These are phyloP conservation scores for Mortierella sp. DNA, from an alignment of 371 early-diverging fungal genomes.

Conservation along the genomic window DNA sequence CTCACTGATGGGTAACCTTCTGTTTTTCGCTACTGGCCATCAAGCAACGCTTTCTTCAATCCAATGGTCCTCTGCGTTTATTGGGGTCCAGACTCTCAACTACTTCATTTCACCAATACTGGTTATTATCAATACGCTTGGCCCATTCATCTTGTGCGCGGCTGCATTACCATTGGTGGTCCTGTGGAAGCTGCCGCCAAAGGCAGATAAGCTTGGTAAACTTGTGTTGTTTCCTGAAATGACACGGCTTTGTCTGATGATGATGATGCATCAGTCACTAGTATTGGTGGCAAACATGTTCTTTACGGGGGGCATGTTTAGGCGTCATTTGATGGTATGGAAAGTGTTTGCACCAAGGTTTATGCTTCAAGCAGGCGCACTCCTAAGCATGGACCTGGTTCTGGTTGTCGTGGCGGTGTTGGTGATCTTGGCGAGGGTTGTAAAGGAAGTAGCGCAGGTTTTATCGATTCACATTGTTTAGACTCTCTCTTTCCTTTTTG, in stretches of 20 bases:
- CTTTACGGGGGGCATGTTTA: conserved; percentile 71
- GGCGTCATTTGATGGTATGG: conserved; percentile 96
- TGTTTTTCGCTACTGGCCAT: conserved; percentile 93
- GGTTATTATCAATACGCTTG: conserved; percentile 84
- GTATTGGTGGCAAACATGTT: conserved; percentile 68
- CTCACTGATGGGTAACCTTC: conserved; percentile 70
- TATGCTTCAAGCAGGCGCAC: conserved; percentile 71
- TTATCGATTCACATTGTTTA: conserved; percentile 37
- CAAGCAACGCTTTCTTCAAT: conserved; percentile 91
- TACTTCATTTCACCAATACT: conserved; percentile 78
- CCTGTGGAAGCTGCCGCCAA: conserved; percentile 61
- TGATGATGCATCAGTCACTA: conserved; percentile 64
- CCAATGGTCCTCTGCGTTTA: conserved; percentile 90
- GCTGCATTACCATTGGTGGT: conserved; percentile 60
- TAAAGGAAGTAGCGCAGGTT: conserved; percentile 30
- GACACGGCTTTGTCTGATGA: conserved; percentile 56
- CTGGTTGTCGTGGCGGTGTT: conserved; percentile 57
- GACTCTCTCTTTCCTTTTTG: not conserved
- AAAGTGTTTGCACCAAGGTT: conserved; percentile 94
- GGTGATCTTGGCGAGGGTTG: conserved; percentile 34
- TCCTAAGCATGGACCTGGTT: conserved; percentile 60
- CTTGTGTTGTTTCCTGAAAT: conserved; percentile 54
- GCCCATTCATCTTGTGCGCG: conserved; percentile 72
- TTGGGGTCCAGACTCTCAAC: conserved; percentile 83
- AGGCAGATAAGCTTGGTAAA: conserved; percentile 56